Evolutionary conservation across 2,329 filamentous ascomycete species (phyloP).

Genomic region (Exophiala oligosperma): DNA sequence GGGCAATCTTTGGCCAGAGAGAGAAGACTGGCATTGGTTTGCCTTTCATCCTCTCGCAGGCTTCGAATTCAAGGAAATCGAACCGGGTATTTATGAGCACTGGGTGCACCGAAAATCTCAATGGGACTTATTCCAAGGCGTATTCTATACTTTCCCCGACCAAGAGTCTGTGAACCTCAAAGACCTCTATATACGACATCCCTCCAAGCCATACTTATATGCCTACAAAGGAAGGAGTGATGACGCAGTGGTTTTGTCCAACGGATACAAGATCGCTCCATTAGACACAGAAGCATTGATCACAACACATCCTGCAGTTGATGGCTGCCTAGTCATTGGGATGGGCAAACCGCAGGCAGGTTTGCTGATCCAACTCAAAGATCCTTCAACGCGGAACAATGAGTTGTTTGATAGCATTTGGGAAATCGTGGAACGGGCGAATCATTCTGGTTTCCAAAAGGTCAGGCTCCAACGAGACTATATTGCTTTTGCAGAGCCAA

Average conservation of each 20-base stretch:
- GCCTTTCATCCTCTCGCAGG: conserved; percentile 3
- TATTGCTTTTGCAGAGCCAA: conserved; percentile 42
- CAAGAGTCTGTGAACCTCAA: no score
- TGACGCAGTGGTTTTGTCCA: conserved; percentile 48
- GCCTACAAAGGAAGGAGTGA: conserved; percentile 42
- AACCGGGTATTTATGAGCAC: neutral
- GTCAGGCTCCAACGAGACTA: conserved; percentile 45
- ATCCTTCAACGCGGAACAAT: no score
- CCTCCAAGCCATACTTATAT: conserved; percentile 29
- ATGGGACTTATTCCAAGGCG: no score
- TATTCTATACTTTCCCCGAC: no score
- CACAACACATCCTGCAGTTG: no score
- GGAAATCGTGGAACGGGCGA: no score
- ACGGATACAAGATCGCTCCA: conserved; percentile 49
- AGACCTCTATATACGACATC: no score
- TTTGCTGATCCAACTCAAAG: no score
- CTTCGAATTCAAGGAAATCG: conserved; percentile 1
- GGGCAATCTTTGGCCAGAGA: conserved; percentile 2
- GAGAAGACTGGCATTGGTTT: conserved; percentile 8
- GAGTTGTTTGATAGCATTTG: no score
- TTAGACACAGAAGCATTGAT: conserved; percentile 38
- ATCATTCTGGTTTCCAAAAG: conserved; percentile 37
- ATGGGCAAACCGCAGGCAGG: no score
- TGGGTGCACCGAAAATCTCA: no score
- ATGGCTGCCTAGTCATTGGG: no score